Percentiles rank a stretch among this genome's conserved stretches.
phyloP scores from a whole-genome alignment of 306 rosid genomes.

The Urtica urens region DNA sequence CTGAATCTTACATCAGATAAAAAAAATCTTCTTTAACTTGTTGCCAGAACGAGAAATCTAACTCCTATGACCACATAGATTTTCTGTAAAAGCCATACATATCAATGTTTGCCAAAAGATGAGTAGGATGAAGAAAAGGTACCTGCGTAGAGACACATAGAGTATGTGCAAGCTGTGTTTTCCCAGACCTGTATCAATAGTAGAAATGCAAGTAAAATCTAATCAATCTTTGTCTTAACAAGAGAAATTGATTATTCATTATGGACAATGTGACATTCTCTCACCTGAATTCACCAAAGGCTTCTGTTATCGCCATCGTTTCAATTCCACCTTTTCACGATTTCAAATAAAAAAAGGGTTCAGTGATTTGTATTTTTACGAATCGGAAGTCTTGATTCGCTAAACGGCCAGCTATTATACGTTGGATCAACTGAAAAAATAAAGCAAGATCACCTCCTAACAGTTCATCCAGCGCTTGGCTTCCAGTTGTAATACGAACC shows the following conservation, averaged over 20 bases:
- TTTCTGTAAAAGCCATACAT: no score
- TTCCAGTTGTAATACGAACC: conserved; percentile 79
- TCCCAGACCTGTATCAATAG: conserved; percentile 57
- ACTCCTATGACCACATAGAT: no score
- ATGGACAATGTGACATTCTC: conserved; percentile 10
- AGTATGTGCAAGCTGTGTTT: conserved; percentile 96
- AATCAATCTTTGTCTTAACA: background rate
- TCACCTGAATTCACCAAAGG: conserved; percentile 94
- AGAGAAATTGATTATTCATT: background rate
- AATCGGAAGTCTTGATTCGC: background rate
- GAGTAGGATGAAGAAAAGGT: conserved; percentile 3
- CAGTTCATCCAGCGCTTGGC: conserved; percentile 92
- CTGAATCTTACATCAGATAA: no score
- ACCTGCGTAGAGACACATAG: conserved; percentile 97
- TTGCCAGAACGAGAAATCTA: no score
- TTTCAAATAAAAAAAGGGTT: conserved; percentile 1
- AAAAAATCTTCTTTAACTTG: no score
- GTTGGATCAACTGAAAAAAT: conserved; percentile 3
- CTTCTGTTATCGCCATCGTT: conserved; percentile 82
- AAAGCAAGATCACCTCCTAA: conserved; percentile 59
- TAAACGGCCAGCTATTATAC: conserved; percentile 5
- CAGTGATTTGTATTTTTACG: no score
- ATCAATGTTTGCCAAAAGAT: background rate
- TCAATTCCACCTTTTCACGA: conserved; percentile 72
- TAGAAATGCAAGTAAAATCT: background rate